These are phyloP conservation scores for Alternaria consortialis DNA, from an alignment of 2,329 filamentous ascomycete genomes.

Conservation along the genomic window DNA sequence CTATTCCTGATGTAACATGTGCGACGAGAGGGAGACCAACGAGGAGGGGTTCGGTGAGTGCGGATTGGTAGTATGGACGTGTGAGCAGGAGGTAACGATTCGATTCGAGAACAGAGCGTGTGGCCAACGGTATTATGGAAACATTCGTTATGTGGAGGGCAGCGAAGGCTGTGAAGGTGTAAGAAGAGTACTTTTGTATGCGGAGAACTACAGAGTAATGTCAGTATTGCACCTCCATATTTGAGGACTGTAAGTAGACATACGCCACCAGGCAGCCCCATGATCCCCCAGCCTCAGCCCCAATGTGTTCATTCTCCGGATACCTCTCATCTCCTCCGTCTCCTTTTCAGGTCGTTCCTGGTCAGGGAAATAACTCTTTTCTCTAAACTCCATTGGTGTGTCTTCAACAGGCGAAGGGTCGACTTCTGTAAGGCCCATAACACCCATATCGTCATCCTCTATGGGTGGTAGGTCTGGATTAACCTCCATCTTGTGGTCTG, in stretches of 20 bases:
- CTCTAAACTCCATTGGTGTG: slow-evolving; percentile 57
- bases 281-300: slow-evolving; percentile 70
- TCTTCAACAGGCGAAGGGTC: slow-evolving; percentile 83
- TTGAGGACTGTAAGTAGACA: slow-evolving; percentile 36
- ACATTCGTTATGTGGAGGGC: slow-evolving; percentile 60
- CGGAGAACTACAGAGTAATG: slow-evolving; percentile 66
- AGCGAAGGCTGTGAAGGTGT: slow-evolving; percentile 60
- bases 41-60: slow-evolving; percentile 77
- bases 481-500: slow-evolving; percentile 23
- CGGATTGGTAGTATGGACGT: slow-evolving; percentile 88
- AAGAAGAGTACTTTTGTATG: slow-evolving; percentile 88
- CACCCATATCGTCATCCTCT: slow-evolving; percentile 56
- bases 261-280: slow-evolving; percentile 79
- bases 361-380: slow-evolving; percentile 58
- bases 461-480: slow-evolving; percentile 29
- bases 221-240: slow-evolving; percentile 5
- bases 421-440: slow-evolving; percentile 76
- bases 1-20: slow-evolving; percentile 80
- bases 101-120: slow-evolving; percentile 67
- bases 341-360: slow-evolving; percentile 18
- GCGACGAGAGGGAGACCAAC: slow-evolving; percentile 76
- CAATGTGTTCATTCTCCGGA: slow-evolving; percentile 44
- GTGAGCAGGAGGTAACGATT: slow-evolving; percentile 91
- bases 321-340: slow-evolving; percentile 17
- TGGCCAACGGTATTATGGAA: slow-evolving; percentile 45